phyloP scores from a whole-genome alignment of 1,139 yeast species.

The Scheffersomyces cryptocercus region DNA sequence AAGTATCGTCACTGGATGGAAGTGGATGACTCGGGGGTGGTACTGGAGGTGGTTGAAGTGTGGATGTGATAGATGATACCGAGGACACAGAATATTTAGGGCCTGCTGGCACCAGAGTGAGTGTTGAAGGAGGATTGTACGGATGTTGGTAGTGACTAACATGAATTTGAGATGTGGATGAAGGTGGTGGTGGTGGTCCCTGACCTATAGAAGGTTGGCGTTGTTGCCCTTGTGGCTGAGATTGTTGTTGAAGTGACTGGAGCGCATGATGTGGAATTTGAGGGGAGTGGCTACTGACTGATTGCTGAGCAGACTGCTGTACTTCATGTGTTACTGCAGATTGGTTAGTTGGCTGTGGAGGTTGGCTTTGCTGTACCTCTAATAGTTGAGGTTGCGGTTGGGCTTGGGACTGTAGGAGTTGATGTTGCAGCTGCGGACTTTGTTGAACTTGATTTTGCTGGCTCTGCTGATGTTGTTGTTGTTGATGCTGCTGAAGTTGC shows the following conservation, averaged over 20 bases:
- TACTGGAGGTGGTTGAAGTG: too few relatives aligned
- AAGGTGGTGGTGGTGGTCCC: constrained; percentile 2
- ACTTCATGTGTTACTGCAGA: constrained; percentile 8
- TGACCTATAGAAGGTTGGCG: constrained; percentile 7
- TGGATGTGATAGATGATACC: too few relatives aligned
- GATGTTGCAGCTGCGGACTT: constrained; percentile 4
- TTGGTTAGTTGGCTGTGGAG: constrained; percentile 6
- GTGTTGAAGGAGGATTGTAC: constrained; percentile 3
- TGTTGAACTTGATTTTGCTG: constrained; percentile 3
- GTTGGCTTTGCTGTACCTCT: constrained; percentile 3
- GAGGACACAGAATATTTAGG: too few relatives aligned
- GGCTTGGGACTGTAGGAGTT: constrained; percentile 4
- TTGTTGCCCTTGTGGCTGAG: constrained; percentile 4
- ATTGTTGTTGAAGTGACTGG: constrained; percentile 4
- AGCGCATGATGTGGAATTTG: constrained; percentile 4
- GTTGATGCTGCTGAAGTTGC: constrained; percentile 6
- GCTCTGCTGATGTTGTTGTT: constrained; percentile 3
- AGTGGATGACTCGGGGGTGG: too few relatives aligned
- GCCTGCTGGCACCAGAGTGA: constrained; percentile 2
- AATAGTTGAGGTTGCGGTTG: constrained; percentile 4
- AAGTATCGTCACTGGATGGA: background rate
- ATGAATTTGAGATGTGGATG: background rate
- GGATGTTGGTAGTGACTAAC: background rate
- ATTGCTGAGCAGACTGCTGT: constrained; percentile 1
- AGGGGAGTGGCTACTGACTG: background rate